Conservation (phyloP, 2,329 filamentous ascomycete genomes). For the Colletotrichum scovillei region DNA sequence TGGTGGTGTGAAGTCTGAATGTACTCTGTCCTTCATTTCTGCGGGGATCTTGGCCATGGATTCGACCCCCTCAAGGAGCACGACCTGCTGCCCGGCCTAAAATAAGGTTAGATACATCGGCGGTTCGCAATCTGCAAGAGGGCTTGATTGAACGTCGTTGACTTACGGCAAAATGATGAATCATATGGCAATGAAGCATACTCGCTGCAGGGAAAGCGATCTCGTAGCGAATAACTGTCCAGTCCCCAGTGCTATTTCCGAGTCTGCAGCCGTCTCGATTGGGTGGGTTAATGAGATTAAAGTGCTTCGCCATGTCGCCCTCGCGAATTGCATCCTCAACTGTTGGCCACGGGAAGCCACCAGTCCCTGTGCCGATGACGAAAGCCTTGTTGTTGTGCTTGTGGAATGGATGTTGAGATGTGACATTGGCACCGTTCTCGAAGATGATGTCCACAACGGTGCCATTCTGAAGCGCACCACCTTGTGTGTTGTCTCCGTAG, state of each 20-base stretch:
- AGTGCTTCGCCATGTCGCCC: slow-evolving; percentile 14
- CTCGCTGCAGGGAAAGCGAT: slow-evolving; percentile 25
- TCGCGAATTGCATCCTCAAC: slow-evolving; percentile 25
- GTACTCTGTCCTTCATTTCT: slow-evolving; percentile 27
- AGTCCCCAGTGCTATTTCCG: slow-evolving; percentile 26
- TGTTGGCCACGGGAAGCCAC: slow-evolving; percentile 27
- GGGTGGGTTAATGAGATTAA: slow-evolving; percentile 20
- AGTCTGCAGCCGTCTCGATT: slow-evolving; percentile 27
- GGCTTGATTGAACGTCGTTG: background rate
- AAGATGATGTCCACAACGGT: slow-evolving; percentile 29
- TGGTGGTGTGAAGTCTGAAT: slow-evolving; percentile 17
- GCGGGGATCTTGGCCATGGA: slow-evolving; percentile 22
- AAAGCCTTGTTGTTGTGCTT: slow-evolving; percentile 31
- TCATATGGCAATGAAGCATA: slow-evolving; percentile 34
- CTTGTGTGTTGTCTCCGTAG: background rate
- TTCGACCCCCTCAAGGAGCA: slow-evolving; percentile 23
- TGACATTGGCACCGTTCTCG: slow-evolving; percentile 28
- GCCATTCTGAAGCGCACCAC: slow-evolving; percentile 11
- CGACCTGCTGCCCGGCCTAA: slow-evolving; percentile 23
- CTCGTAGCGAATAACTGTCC: slow-evolving; percentile 32
- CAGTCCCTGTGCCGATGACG: slow-evolving; percentile 22
- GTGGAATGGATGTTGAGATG: slow-evolving; percentile 30
- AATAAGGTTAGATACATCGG: background rate
- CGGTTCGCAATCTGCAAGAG: no score
- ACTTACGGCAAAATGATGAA: slow-evolving; percentile 30